These are phyloP conservation scores for Erodium maritimum DNA, from an alignment of 345 rosid species.

Conservation along the genomic window DNA sequence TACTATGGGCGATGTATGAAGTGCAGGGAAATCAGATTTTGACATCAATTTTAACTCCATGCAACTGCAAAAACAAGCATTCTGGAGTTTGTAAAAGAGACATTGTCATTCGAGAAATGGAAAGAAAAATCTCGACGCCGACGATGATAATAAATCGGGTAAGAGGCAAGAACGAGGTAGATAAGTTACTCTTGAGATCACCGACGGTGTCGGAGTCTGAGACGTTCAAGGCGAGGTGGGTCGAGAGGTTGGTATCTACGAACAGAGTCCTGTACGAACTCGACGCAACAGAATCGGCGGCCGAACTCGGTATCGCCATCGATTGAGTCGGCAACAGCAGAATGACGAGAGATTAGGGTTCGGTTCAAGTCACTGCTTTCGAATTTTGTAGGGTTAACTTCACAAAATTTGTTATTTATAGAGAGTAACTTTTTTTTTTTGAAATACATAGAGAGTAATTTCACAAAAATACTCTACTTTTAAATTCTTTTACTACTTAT, in stretches of 20 bases:
- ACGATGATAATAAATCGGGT: background rate
- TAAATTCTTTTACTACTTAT: too few species aligned
- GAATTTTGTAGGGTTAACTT: too few species aligned
- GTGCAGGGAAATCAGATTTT: too few species aligned
- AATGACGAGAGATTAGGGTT: too few species aligned
- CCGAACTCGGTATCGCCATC: slow-evolving; percentile 18
- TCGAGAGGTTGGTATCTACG: slow-evolving; percentile 49
- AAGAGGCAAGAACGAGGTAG: background rate
- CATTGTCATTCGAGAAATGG: too few species aligned
- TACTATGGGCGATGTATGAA: background rate
- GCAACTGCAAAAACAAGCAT: background rate
- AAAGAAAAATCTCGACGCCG: slow-evolving; percentile 3
- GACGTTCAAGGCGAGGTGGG: slow-evolving; percentile 38
- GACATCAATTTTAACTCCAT: background rate
- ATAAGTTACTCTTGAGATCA: slow-evolving; percentile 40
- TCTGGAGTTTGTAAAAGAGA: background rate
- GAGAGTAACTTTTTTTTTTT: too few species aligned
- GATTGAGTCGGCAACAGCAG: background rate
- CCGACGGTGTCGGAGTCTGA: slow-evolving; percentile 38
- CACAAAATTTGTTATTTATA: too few species aligned
- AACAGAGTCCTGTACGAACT: slow-evolving; percentile 20
- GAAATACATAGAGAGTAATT: too few species aligned
- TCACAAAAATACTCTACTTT: too few species aligned
- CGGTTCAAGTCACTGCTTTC: too few species aligned
- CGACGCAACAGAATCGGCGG: slow-evolving; percentile 11